These are phyloP conservation scores for Podosphaera leucotricha DNA, from an alignment of 2,329 filamentous ascomycete genomes.

Conservation along the genomic window DNA sequence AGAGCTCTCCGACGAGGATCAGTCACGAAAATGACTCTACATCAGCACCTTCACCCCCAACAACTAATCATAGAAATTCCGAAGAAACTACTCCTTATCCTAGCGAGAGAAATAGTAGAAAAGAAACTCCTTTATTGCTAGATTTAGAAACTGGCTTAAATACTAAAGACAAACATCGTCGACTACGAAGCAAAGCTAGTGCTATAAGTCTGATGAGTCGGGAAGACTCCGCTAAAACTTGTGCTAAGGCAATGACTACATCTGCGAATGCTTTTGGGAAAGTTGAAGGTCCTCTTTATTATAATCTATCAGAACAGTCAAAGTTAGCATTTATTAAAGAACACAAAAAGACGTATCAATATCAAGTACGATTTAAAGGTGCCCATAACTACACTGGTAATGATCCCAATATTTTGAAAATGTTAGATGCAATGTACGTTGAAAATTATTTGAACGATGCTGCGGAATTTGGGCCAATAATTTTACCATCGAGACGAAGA, in stretches of 20 bases:
- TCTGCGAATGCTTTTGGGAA: conserved; percentile 40
- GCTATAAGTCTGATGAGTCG: conserved; percentile 36
- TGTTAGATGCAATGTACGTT: conserved; percentile 67
- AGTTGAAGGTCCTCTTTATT: conserved; percentile 27
- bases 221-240: conserved; percentile 32
- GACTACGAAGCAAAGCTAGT: conserved; percentile 32
- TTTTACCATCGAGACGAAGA: conserved; percentile 40
- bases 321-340: conserved; percentile 17
- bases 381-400: conserved; percentile 74
- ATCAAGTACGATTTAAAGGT: conserved; percentile 27
- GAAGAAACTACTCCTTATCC: neutral
- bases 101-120: conserved; percentile 11
- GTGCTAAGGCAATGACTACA: conserved; percentile 39
- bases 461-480: conserved; percentile 53
- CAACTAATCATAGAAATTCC: neutral
- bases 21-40: conserved; percentile 6
- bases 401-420: conserved; percentile 40
- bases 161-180: conserved; percentile 17
- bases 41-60: neutral
- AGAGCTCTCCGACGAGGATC: neutral
- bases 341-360: conserved; percentile 15
- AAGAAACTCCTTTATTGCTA: conserved; percentile 13
- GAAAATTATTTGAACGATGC: conserved; percentile 44
- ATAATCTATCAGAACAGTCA: conserved; percentile 14
- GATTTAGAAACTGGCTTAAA: conserved; percentile 10